These are phyloP conservation scores for Nymphaea colorata DNA, from an alignment of 164 flowering plant species.

Conservation along the genomic window DNA sequence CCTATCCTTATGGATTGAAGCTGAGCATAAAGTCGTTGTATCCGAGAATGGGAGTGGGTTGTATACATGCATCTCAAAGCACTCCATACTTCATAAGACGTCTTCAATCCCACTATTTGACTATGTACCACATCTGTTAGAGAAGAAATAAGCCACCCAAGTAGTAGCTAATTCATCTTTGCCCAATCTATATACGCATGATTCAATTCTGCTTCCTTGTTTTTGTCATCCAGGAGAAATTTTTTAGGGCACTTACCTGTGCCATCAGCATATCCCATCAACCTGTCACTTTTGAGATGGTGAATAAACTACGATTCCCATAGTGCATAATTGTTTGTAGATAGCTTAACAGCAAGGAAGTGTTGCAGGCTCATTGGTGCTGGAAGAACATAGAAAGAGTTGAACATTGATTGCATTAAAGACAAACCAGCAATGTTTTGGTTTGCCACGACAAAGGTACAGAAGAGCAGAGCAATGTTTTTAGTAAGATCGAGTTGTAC, in stretches of 20 bases:
- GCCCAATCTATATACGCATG: neutral
- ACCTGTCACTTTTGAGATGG: neutral
- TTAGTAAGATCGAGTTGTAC: too few relatives aligned
- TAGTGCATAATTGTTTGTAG: too few relatives aligned
- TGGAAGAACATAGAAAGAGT: too few relatives aligned
- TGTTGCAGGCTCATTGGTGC: too few relatives aligned
- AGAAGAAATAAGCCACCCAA: neutral
- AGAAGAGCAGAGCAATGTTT: too few relatives aligned
- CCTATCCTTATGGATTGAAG: neutral
- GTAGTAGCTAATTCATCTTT: neutral
- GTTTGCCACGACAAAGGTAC: too few relatives aligned
- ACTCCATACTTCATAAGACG: neutral
- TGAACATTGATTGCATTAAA: too few relatives aligned
- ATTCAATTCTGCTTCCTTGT: neutral
- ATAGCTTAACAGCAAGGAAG: too few relatives aligned
- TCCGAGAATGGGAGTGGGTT: neutral
- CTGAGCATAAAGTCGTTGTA: neutral
- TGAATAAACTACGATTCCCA: too few relatives aligned
- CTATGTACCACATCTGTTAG: constrained; percentile 1
- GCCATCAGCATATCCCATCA: neutral
- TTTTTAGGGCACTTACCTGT: neutral
- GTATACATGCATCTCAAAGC: neutral
- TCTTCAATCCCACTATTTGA: neutral
- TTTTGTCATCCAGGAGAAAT: neutral
- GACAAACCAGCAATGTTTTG: too few relatives aligned